Percentiles rank a stretch among this genome's conserved stretches.
These are phyloP conservation scores for Candida caryicola DNA, from an alignment of 805 yeast species.

Conservation along the genomic window DNA sequence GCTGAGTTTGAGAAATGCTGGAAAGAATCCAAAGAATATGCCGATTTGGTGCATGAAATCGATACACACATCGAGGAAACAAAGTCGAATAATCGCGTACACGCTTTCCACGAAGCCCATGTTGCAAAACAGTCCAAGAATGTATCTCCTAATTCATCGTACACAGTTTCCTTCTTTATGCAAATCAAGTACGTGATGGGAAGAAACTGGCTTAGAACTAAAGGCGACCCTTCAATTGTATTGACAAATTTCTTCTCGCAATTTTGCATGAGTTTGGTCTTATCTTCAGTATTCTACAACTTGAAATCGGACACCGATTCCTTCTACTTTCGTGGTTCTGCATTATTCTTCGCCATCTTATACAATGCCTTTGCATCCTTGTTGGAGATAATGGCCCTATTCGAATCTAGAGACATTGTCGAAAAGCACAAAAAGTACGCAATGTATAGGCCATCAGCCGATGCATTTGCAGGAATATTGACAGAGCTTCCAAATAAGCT, in stretches of 20 bases:
- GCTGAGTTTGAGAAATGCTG: slow-evolving; percentile 30
- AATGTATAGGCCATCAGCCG: slow-evolving; percentile 59
- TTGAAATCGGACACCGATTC: slow-evolving; percentile 41
- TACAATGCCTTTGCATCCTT: slow-evolving; percentile 62
- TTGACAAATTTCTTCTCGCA: slow-evolving; percentile 44
- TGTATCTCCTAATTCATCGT: slow-evolving; percentile 45
- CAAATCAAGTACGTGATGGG: slow-evolving; percentile 47
- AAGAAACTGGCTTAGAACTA: slow-evolving; percentile 49
- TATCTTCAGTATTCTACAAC: slow-evolving; percentile 59
- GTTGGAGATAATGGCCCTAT: slow-evolving; percentile 54
- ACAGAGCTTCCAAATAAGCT: slow-evolving; percentile 55
- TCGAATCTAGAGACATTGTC: slow-evolving; percentile 54
- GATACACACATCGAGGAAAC: slow-evolving; percentile 11
- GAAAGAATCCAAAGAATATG: slow-evolving; percentile 45
- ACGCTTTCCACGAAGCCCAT: slow-evolving; percentile 23
- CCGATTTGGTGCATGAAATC: slow-evolving; percentile 13
- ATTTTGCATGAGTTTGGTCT: slow-evolving; percentile 50
- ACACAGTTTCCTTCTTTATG: slow-evolving; percentile 48
- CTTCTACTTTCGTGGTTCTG: slow-evolving; percentile 57
- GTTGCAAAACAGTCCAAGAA: slow-evolving; percentile 19
- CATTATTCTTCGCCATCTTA: slow-evolving; percentile 64
- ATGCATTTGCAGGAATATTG: slow-evolving; percentile 60
- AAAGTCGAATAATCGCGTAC: slow-evolving; percentile 11
- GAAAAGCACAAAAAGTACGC: slow-evolving; percentile 59
- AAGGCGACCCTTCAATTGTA: slow-evolving; percentile 49